Conservation (phyloP, 2,329 filamentous ascomycete genomes). For the Sarocladium brachiariae region DNA sequence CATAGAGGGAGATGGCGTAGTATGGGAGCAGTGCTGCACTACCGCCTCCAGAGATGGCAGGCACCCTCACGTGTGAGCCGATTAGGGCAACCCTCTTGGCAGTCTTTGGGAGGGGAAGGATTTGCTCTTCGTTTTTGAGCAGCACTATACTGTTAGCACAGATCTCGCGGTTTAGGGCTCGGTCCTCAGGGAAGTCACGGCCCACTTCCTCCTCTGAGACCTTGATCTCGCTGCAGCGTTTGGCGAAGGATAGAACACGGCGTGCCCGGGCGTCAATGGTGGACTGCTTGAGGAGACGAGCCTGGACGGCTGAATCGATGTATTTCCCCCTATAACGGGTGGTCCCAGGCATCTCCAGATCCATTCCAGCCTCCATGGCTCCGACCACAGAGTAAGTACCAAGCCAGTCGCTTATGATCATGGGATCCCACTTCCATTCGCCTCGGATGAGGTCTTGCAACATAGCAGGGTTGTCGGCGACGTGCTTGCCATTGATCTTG, state of each 20-base stretch:
- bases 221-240: constrained; percentile 16
- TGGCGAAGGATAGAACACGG: constrained; percentile 24
- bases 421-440: constrained; percentile 38
- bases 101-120: constrained; percentile 41
- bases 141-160: constrained; percentile 41
- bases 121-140: constrained; percentile 22
- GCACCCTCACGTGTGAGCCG: constrained; percentile 31
- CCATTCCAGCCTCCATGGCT: constrained; percentile 23
- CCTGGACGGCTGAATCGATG: constrained; percentile 17
- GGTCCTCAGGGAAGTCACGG: constrained; percentile 17
- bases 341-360: constrained; percentile 31
- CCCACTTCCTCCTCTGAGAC: constrained; percentile 15
- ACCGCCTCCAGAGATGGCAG: constrained; percentile 26
- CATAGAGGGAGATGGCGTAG: constrained; percentile 24
- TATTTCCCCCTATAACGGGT: constrained; percentile 18
- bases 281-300: constrained; percentile 15
- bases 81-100: constrained; percentile 24
- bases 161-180: constrained; percentile 18
- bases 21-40: constrained; percentile 28
- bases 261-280: constrained; percentile 22
- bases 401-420: constrained; percentile 42
- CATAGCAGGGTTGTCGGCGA: constrained; percentile 31
- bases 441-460: constrained; percentile 32
- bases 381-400: constrained; percentile 27
- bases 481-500: constrained; percentile 37